Base-by-base conservation (phyloP, 2,329 filamentous ascomycete genomes). In the Colletotrichum lini region DNA sequence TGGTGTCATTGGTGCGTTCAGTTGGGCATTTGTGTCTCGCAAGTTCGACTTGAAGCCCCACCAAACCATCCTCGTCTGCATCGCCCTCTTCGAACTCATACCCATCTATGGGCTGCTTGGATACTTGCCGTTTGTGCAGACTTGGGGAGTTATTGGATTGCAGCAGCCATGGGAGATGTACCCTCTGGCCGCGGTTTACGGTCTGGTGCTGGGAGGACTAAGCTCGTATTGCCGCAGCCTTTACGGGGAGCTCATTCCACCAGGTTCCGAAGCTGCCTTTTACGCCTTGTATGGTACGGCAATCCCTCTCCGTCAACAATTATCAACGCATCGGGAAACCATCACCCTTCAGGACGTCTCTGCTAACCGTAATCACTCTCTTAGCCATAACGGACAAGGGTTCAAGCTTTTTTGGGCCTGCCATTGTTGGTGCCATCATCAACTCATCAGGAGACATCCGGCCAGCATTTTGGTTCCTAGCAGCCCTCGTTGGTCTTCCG, bases 161-260 rank as follows among this genome's bases (percentile, higher is more conserved):
- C 95, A 98, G 80, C 92, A 96, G 79, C 92, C 94, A 3, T 98
- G 95, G 94, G 96, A 99, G 77, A 98, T 99, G 94, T 98, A 96
- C 77, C 94, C 94, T 0, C 83, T 99, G 1, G 95, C 94, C 0
- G 93, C 93, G 3, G 90, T 98, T 15, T 98, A 98, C 80, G 96
- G 96, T 0, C 90, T 99, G 60, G 95, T 98, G 2, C 90, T 98
- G 40, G 96, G 96, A n/a, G 96, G 96, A 0, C 84, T 99, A 50
- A 94, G 93, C 69, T 93, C 93, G 30, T 98, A 98, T 81, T 98
- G 96, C 79, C 92, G 96, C 52, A 95, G 94, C 72, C 87, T 99
- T 5, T 99, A 94, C 79, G 95, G 95, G 49, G 95, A 98, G 80
- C 87, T 99, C 67, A 97, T 99, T 66, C 96, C 96, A 1, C 94